Base-by-base conservation (phyloP, 176 grass and related monocot genomes). In the Chrysopogon serrulatus region DNA sequence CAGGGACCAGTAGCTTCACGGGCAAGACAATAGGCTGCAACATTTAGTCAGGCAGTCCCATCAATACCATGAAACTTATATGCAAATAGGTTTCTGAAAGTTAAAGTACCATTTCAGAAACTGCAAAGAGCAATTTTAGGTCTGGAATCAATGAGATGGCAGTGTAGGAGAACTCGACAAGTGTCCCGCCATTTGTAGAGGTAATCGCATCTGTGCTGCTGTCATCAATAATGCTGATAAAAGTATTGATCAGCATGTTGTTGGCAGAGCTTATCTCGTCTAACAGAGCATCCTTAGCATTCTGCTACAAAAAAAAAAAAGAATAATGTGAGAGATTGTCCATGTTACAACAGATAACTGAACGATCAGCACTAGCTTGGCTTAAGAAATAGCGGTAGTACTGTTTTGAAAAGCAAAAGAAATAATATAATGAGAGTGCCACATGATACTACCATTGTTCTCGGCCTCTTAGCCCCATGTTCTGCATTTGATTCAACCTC, bases 221-320 rank as follows among this genome's bases (percentile, higher is more conserved):
- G 44, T 79, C 87, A 2, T n/a, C 44, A 21, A 6, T 16, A 5
- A 89, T 82, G 70, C 69, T 70, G 63, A 70, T 68, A 27, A 64
- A 19, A 3, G 78, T 85, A 44, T 90, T 77, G 3, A 90, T 36
- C 13, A 90, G 54, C 62, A 32, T 74, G 14, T 8, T 21, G 34
- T 90, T 90, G 8, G 39, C 34, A 40, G 68, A 44, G 21, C 24
- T 47, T 11, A 90, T 85, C 41, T 86, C 87, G 8, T 60, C 71
- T 68, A 64, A 18, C 41, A 83, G 14, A 78, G 65, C 42, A 64
- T 40, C 67, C 23, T 63, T 51, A 63, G 15, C 16, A 60, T 62
- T 31, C 73, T 49, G 37, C 32, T 9, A 56, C 8, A 11, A 27
- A 70, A 77, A 61, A 7, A 23, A 28, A 47, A 23, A 8, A 11